Conservation (phyloP, 192 early-diverging fungal species). For the Coemansia sp. region DNA sequence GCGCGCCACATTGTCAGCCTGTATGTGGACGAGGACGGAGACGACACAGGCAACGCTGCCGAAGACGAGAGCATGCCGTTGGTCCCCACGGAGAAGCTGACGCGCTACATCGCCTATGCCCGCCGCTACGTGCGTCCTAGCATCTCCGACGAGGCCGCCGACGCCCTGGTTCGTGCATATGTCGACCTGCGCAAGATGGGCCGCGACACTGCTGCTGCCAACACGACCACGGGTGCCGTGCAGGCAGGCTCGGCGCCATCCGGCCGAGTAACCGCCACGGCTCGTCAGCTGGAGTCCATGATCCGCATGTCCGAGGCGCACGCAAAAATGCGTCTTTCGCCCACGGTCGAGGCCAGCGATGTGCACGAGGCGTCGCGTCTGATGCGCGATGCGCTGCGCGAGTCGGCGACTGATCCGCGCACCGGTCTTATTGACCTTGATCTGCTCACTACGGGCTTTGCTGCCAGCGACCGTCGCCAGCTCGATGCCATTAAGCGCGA, state of each 20-base stretch:
- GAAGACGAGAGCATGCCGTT: slow-evolving; percentile 4
- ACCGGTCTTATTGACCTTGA: slow-evolving; percentile 95
- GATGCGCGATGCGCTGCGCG: slow-evolving; percentile 84
- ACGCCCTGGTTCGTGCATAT: slow-evolving; percentile 75
- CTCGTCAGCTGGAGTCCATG: slow-evolving; percentile 95
- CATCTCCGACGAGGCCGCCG: slow-evolving; percentile 74
- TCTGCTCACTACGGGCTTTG: slow-evolving; percentile 84
- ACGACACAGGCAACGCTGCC: neutral
- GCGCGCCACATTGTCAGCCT: slow-evolving; percentile 85
- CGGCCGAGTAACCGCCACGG: slow-evolving; percentile 83
- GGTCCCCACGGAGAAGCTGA: slow-evolving; percentile 75
- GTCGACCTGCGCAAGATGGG: slow-evolving; percentile 80
- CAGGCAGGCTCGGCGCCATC: slow-evolving; percentile 31
- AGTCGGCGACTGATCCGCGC: slow-evolving; percentile 86
- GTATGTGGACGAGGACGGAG: slow-evolving; percentile 69
- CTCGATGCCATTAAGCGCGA: slow-evolving; percentile 49
- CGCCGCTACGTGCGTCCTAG: slow-evolving; percentile 69
- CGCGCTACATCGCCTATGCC: slow-evolving; percentile 91
- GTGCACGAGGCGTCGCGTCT: slow-evolving; percentile 88
- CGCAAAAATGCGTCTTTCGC: slow-evolving; percentile 83
- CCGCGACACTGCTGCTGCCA: slow-evolving; percentile 19
- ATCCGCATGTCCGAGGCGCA: slow-evolving; percentile 92
- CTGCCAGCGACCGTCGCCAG: slow-evolving; percentile 66
- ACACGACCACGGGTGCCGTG: slow-evolving; percentile 44
- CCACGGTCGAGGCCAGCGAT: slow-evolving; percentile 70